Evolutionary conservation across 805 yeast genomes (phyloP), one percentile per base, ranked within the genome.

Genomic region (Zygosaccharomyces lentus): DNA sequence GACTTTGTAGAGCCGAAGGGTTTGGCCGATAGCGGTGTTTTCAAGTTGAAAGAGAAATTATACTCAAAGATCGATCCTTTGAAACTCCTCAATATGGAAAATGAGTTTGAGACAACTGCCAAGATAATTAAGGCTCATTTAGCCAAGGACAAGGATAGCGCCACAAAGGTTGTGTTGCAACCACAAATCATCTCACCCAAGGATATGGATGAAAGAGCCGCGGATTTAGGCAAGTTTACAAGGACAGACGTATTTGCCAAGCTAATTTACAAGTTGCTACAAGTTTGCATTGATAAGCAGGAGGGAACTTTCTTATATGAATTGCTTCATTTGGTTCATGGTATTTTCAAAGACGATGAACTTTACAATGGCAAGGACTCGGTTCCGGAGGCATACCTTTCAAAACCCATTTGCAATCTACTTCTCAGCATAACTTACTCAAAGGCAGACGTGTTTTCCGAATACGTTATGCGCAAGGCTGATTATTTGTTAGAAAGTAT

Each of bases 251-350:
- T 66, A 1, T 80, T 83, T 63, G 81, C 80, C 0, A 80, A 79
- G 53, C 64, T 83, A 32, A 48, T 83, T 5, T 77, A 73, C 55
- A 81, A 81, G 54, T 61, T 80, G n/a, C 64, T 85, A 12, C 77
- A 76, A 42, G 70, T 71, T 32, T 72, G 85, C 0, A 65, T 81
- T 17, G 73, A 72, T 40, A 64, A 69, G 0, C 70, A 72, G 1
- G 76, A 78, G 43, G 84, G 81, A 44, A 67, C 77, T 0, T 82
- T 70, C 54, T 62, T 83, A 29, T 76, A 80, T 13, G 80, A 78
- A 35, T 56, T 82, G n/a, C 69, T 86, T 31, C 93, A 85, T 59
- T 69, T 86, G 41, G 52, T 83, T 2, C 88, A 85, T 66, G 90
- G 86, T 5, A 69, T 82, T 6, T 57, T 84, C 15, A 56, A 68